These are phyloP conservation scores for Thalassiosira mediterranea DNA, from an alignment of 352 stramenopile genomes.

Conservation along the genomic window DNA sequence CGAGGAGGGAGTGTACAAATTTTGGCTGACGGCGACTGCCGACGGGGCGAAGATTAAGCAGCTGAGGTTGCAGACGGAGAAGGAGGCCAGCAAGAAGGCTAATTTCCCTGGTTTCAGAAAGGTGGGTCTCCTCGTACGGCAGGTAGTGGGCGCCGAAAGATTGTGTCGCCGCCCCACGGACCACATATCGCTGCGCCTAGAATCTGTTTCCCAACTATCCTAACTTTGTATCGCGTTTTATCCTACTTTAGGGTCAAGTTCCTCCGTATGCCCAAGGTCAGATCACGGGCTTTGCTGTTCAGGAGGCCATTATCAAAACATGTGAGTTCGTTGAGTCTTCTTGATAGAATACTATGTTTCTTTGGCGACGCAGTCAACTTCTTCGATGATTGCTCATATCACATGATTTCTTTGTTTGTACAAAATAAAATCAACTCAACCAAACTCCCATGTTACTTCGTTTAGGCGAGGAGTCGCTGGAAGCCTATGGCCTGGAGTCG, in stretches of 20 bases:
- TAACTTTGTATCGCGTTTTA: not conserved
- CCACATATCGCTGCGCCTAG: too few relatives aligned
- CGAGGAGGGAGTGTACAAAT: constrained; percentile 66
- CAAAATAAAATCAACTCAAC: too few relatives aligned
- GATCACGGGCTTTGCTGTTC: constrained; percentile 78
- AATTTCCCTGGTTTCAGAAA: constrained; percentile 84
- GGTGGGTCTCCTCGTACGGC: constrained; percentile 29
- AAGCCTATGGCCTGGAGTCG: constrained; percentile 79
- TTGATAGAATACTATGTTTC: too few relatives aligned
- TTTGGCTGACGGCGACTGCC: constrained; percentile 67
- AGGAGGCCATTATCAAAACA: constrained; percentile 80
- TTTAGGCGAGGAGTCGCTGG: constrained; percentile 51
- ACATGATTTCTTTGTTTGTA: too few relatives aligned
- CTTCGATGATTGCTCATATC: too few relatives aligned
- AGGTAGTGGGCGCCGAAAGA: too few relatives aligned
- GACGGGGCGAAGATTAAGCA: constrained; percentile 67
- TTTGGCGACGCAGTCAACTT: too few relatives aligned
- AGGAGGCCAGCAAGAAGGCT: constrained; percentile 78
- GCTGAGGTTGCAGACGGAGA: constrained; percentile 68
- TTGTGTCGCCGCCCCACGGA: too few relatives aligned
- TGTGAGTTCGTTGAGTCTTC: too few relatives aligned
- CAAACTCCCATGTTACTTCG: too few relatives aligned
- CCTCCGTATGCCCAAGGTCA: constrained; percentile 77
- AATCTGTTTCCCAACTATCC: constrained; percentile 6
- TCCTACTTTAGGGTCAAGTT: constrained; percentile 56